phyloP scores from a whole-genome alignment of 2,329 filamentous ascomycete species.

The Fusarium albosuccineum region DNA sequence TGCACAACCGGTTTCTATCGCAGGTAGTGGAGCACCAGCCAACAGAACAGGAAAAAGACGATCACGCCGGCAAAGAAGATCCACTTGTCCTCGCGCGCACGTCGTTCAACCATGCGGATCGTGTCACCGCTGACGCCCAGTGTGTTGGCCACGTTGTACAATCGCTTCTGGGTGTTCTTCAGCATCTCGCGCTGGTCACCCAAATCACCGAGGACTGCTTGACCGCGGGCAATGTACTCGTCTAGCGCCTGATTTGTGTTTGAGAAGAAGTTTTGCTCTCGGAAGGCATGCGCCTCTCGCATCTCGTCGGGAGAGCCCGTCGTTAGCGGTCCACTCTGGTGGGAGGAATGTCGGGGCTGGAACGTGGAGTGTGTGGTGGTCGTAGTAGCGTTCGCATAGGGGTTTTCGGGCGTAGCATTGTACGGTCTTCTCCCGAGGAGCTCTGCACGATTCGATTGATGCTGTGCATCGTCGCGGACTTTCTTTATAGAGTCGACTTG shows the following conservation, averaged over 20 bases:
- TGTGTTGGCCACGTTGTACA: slow-evolving; percentile 95
- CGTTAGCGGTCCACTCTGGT: slow-evolving; percentile 47
- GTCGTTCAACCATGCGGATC: slow-evolving; percentile 94
- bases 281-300: slow-evolving; percentile 84
- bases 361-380: slow-evolving; percentile 53
- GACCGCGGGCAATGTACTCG: slow-evolving; percentile 91
- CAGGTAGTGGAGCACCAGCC: slow-evolving; percentile 88
- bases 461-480: slow-evolving; percentile 79
- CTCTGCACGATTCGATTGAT: slow-evolving; percentile 78
- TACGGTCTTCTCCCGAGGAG: slow-evolving; percentile 88
- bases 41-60: slow-evolving; percentile 92
- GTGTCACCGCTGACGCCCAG: slow-evolving; percentile 94
- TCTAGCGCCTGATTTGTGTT: slow-evolving; percentile 88
- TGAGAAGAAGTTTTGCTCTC: slow-evolving; percentile 89
- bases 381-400: slow-evolving; percentile 75
- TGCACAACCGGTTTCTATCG: slow-evolving; percentile 52
- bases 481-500: slow-evolving; percentile 84
- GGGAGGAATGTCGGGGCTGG: slow-evolving; percentile 59
- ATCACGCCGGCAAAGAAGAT: slow-evolving; percentile 92
- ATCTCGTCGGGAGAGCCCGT: slow-evolving; percentile 71
- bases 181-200: slow-evolving; percentile 93
- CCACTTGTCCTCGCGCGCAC: slow-evolving; percentile 97
- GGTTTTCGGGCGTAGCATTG: slow-evolving; percentile 87
- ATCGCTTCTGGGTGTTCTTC: slow-evolving; percentile 90
- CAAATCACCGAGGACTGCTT: slow-evolving; percentile 90